Conservation (phyloP, 352 stramenopile genomes). For the Phytopythium boreale region DNA sequence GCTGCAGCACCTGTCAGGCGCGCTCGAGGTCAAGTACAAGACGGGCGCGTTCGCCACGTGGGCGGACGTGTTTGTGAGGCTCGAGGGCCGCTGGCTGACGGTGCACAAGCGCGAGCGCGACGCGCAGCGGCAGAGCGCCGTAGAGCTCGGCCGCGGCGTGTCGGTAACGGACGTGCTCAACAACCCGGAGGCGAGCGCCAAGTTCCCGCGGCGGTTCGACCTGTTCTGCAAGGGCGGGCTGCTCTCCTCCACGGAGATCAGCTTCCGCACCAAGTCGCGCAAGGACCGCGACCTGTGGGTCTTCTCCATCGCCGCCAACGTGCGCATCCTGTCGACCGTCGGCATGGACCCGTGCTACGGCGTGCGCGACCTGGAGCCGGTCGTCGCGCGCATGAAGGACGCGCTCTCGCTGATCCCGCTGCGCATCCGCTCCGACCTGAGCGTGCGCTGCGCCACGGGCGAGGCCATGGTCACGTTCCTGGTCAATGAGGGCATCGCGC, state of each 20-base stretch:
- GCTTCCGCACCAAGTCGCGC: slow-evolving; percentile 73
- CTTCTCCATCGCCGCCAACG: slow-evolving; percentile 57
- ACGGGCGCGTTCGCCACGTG: slow-evolving; percentile 61
- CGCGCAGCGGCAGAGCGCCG: slow-evolving; percentile 43
- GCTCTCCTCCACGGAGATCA: slow-evolving; percentile 64
- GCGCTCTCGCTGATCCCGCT: slow-evolving; percentile 53
- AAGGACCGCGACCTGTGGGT: slow-evolving; percentile 81
- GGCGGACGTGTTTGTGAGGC: slow-evolving; percentile 57
- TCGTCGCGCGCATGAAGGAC: slow-evolving; percentile 56
- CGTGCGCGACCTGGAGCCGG: slow-evolving; percentile 46
- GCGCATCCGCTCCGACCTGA: slow-evolving; percentile 63
- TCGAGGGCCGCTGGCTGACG: slow-evolving; percentile 68
- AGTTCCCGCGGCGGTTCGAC: slow-evolving; percentile 78
- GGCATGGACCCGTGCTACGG: slow-evolving; percentile 50
- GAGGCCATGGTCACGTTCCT: slow-evolving; percentile 74
- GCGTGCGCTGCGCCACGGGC: slow-evolving; percentile 58
- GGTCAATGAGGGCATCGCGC: slow-evolving; percentile 43
- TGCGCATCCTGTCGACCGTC: slow-evolving; percentile 45
- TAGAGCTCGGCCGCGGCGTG: slow-evolving; percentile 70
- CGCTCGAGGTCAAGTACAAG: slow-evolving; percentile 72
- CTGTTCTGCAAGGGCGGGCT: slow-evolving; percentile 66
- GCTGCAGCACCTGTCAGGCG: slow-evolving; percentile 47
- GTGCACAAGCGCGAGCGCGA: slow-evolving; percentile 73
- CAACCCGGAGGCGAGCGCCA: slow-evolving; percentile 54
- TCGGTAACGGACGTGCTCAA: slow-evolving; percentile 53